Percentiles rank a stretch among this genome's conserved stretches.
Evolutionary conservation across 352 stramenopile genomes (phyloP).

Genomic region (Poterioochromonas sp.): DNA sequence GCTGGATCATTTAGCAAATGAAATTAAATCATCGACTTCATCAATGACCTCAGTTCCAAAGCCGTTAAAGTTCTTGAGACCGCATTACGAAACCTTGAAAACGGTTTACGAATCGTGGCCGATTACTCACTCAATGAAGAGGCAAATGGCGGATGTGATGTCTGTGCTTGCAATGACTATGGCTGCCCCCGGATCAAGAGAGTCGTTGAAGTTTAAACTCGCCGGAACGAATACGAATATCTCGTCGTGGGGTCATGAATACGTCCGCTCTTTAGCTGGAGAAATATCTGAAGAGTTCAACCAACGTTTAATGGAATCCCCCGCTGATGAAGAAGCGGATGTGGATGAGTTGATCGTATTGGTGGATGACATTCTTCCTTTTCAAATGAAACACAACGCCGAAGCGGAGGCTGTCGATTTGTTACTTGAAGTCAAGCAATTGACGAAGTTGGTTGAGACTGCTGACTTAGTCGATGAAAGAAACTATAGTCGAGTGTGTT

Average conservation of each 20-base stretch:
- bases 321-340: slow-evolving; percentile 48
- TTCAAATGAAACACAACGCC: slow-evolving; percentile 97
- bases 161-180: slow-evolving; percentile 96
- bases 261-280: slow-evolving; percentile 88
- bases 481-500: slow-evolving; percentile 94
- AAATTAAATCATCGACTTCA: slow-evolving; percentile 89
- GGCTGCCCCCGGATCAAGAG: slow-evolving; percentile 55
- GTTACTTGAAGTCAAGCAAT: slow-evolving; percentile 88
- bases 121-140: slow-evolving; percentile 52
- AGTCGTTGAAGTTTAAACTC: slow-evolving; percentile 83
- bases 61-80: slow-evolving; percentile 96
- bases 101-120: slow-evolving; percentile 49
- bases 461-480: slow-evolving; percentile 85
- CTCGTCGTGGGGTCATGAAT: slow-evolving; percentile 96
- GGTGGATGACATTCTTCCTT: slow-evolving; percentile 96
- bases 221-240: slow-evolving; percentile 72
- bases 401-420: slow-evolving; percentile 98
- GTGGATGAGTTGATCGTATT: slow-evolving; percentile 80
- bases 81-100: slow-evolving; percentile 88
- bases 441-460: slow-evolving; percentile 82
- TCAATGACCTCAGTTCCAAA: slow-evolving; percentile 99
- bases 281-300: slow-evolving; percentile 91
- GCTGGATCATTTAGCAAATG: slow-evolving; percentile 87
- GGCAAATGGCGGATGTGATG: slow-evolving; percentile 60
- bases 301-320: slow-evolving; percentile 38